Evolutionary conservation across 1,284 basidiomycete genomes (phyloP).

Genomic region (Rhodotorula sp.): DNA sequence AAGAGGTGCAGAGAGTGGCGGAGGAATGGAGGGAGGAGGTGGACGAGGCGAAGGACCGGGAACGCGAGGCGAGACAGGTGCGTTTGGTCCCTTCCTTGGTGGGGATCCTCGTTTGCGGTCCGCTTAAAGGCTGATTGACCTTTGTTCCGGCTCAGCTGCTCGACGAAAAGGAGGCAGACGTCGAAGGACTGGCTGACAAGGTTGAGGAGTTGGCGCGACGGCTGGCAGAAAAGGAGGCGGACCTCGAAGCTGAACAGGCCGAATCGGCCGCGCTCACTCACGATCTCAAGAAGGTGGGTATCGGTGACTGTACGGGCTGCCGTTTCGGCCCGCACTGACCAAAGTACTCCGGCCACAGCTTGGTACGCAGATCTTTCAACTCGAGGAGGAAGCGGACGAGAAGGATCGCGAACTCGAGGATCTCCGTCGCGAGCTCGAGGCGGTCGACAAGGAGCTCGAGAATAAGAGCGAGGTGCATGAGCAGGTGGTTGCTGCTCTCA

Average conservation of each 20-base stretch:
- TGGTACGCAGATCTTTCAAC: slow-evolving; percentile 59
- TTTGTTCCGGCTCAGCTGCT: slow-evolving; percentile 51
- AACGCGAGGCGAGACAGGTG: slow-evolving; percentile 73
- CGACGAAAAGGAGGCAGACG: slow-evolving; percentile 64
- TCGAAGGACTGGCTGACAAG: slow-evolving; percentile 67
- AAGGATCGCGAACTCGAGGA: slow-evolving; percentile 45
- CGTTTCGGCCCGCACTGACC: neutral
- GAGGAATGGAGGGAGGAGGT: slow-evolving; percentile 74
- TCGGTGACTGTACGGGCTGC: neutral
- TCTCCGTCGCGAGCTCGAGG: slow-evolving; percentile 52
- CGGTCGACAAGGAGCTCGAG: slow-evolving; percentile 60
- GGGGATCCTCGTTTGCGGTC: neutral
- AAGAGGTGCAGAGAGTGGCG: slow-evolving; percentile 62
- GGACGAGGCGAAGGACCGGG: slow-evolving; percentile 65
- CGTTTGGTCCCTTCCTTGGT: slow-evolving; percentile 41
- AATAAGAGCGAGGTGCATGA: slow-evolving; percentile 70
- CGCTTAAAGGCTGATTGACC: too few species aligned
- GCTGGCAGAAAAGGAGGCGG: slow-evolving; percentile 68
- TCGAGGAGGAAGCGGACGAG: slow-evolving; percentile 60
- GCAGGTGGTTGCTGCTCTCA: slow-evolving; percentile 67
- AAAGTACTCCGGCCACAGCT: slow-evolving; percentile 43
- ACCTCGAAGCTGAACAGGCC: slow-evolving; percentile 66
- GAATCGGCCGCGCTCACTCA: slow-evolving; percentile 66
- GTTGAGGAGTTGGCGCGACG: slow-evolving; percentile 70
- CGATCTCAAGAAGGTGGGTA: slow-evolving; percentile 65